Evolutionary conservation across 1,284 basidiomycete genomes (phyloP).

Genomic region (Naganishia sp.): DNA sequence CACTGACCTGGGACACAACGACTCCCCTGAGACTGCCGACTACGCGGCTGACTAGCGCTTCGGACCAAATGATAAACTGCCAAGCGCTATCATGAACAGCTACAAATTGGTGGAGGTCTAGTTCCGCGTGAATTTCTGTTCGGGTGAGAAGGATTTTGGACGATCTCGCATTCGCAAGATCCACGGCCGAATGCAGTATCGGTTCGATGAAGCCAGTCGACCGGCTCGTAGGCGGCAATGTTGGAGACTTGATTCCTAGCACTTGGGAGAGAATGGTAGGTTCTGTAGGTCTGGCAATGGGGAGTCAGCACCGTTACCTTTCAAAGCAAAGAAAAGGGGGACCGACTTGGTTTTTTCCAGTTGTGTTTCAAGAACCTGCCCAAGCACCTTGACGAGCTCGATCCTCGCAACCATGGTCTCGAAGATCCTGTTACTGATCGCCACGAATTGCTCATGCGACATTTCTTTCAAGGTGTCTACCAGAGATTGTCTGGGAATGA

Average conservation of each 20-base stretch:
- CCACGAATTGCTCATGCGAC: constrained; percentile 69
- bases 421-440: constrained; percentile 66
- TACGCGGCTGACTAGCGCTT: constrained; percentile 82
- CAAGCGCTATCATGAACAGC: constrained; percentile 81
- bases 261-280: constrained; percentile 23
- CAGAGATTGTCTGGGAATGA: constrained; percentile 42
- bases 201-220: constrained; percentile 62
- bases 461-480: constrained; percentile 66
- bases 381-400: constrained; percentile 67
- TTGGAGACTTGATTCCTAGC: constrained; percentile 22
- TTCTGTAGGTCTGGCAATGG: neutral
- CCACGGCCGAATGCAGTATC: constrained; percentile 72
- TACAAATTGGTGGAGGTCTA: constrained; percentile 74
- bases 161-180: constrained; percentile 76
- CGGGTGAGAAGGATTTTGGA: constrained; percentile 76
- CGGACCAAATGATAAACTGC: constrained; percentile 84
- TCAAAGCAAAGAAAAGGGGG: neutral
- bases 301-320: neutral
- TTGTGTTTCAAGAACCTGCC: constrained; percentile 64
- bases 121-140: constrained; percentile 71
- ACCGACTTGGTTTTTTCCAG: constrained; percentile 60
- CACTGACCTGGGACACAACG: constrained; percentile 70
- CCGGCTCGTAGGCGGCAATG: constrained; percentile 57
- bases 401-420: constrained; percentile 66
- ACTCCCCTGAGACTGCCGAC: constrained; percentile 85